Base-by-base conservation (phyloP, 345 rosid genomes). In the Anacardium occidentale region DNA sequence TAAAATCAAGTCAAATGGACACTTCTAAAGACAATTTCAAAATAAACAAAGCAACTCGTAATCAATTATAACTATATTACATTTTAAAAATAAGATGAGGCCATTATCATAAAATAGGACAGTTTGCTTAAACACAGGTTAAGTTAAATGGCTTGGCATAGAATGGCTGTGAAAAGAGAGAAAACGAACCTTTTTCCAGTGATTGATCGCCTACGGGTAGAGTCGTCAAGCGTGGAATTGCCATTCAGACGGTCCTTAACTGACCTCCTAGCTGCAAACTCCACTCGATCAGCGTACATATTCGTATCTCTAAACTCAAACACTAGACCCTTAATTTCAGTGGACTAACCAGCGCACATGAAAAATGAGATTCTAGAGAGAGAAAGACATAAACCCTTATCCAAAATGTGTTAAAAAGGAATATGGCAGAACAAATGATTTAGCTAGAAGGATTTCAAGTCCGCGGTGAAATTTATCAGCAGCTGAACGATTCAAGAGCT, bases 241-340 rank as follows among this genome's bases (percentile, higher is more conserved):
- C 91, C 94, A 56, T 89, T 91, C 78, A 92, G 88, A 32, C 98
- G 96, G 50, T 92, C 97, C 87, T 82, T 90, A 10, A 87, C 81
- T 13, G 90, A 76, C 81, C 83, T 77, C 75, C 76, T 84, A 57
- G 74, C 83, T 21, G 78, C 85, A 61, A 83, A 87, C 79, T 95
- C 97, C 71, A 89, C 89, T 72, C 79, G 89, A 88, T 95, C 99
- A 77, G 99, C 96, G 78, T 95, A 95, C 99, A 95, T 95, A 73
- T 77, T 71, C 18, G 34, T 14, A 48, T n/a, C 20, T 14, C 3
- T 12, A 70, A 82, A 79, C 81, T 81, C 75, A 76, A 82, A 75
- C 80, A 87, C 87, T 83, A 82, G 3, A 29, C 29, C 18, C 17
- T 47, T 13, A 50, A 50, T 0, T 7, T 37, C 9, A 37, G 7